phyloP scores from a whole-genome alignment of 805 yeast species.

The Saturnispora ahearnii region DNA sequence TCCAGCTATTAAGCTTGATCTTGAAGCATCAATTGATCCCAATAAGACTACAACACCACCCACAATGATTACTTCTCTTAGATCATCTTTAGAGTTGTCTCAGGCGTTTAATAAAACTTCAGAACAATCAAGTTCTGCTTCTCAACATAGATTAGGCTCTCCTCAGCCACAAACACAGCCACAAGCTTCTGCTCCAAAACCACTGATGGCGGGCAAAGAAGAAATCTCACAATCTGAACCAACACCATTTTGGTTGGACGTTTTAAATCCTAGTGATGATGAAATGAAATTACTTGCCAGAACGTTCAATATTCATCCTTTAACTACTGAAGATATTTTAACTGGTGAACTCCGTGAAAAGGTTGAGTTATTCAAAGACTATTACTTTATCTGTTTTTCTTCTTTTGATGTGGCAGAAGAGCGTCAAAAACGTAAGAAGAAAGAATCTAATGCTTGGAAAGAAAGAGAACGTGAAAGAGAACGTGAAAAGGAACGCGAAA shows the following conservation, averaged over 20 bases:
- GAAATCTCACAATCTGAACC: not conserved
- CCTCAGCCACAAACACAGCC: not conserved
- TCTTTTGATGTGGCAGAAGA: conserved; percentile 76
- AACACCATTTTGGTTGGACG: conserved; percentile 85
- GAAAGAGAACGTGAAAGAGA: conserved; percentile 16
- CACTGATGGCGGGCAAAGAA: not conserved
- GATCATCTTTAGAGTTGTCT: not conserved
- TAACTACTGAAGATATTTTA: conserved; percentile 91
- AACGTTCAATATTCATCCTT: conserved; percentile 91
- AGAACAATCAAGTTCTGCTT: not conserved
- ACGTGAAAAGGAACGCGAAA: conserved; percentile 13
- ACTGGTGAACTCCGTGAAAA: conserved; percentile 92
- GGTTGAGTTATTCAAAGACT: conserved; percentile 84
- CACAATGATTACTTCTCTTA: not conserved
- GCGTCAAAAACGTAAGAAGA: conserved; percentile 34
- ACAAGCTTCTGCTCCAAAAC: not conserved
- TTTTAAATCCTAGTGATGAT: conserved; percentile 87
- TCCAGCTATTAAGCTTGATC: not conserved
- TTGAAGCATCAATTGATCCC: not conserved
- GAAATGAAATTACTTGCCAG: conserved; percentile 89
- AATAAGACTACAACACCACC: not conserved
- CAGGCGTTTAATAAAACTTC: not conserved
- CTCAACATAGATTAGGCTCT: not conserved
- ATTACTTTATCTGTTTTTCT: conserved; percentile 86
- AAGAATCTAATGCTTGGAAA: conserved; percentile 18